Percentiles rank a stretch among this genome's conserved stretches.
Evolutionary conservation across 2,329 filamentous ascomycete genomes (phyloP).

Genomic region (Aspergillus sp.): DNA sequence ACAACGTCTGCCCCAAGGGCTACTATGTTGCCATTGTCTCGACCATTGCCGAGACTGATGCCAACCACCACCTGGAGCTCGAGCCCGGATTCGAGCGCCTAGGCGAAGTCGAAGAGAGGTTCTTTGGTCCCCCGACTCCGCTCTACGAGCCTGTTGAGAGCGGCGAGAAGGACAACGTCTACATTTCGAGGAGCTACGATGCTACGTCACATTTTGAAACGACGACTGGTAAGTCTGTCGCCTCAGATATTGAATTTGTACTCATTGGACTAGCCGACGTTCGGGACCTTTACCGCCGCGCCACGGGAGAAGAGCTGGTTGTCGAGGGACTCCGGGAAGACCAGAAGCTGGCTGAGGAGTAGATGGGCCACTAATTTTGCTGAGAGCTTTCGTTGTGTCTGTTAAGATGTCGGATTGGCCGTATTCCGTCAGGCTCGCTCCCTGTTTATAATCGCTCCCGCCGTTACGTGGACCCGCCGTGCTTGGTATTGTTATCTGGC

Average conservation of each 20-base stretch:
- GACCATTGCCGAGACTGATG: slow-evolving; percentile 82
- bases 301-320: slow-evolving; percentile 72
- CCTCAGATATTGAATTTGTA: not conserved
- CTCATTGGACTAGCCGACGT: slow-evolving; percentile 64
- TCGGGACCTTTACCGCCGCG: slow-evolving; percentile 80
- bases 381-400: too few relatives aligned
- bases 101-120: slow-evolving; percentile 90
- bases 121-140: slow-evolving; percentile 86
- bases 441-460: too few relatives aligned
- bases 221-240: slow-evolving; percentile 47
- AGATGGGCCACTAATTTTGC: too few relatives aligned
- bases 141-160: slow-evolving; percentile 83
- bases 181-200: slow-evolving; percentile 98
- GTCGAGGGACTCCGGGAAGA: slow-evolving; percentile 81
- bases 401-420: too few relatives aligned
- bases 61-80: slow-evolving; percentile 94
- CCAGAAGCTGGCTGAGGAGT: slow-evolving; percentile 32
- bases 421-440: too few relatives aligned
- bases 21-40: slow-evolving; percentile 99
- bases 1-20: slow-evolving; percentile 97
- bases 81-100: slow-evolving; percentile 86
- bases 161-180: slow-evolving; percentile 81
- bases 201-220: slow-evolving; percentile 98
- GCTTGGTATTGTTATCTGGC: too few relatives aligned
- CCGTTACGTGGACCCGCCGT: too few relatives aligned